Conservation (phyloP, 2,329 filamentous ascomycete species). For the Coniochaeta prunicola region DNA sequence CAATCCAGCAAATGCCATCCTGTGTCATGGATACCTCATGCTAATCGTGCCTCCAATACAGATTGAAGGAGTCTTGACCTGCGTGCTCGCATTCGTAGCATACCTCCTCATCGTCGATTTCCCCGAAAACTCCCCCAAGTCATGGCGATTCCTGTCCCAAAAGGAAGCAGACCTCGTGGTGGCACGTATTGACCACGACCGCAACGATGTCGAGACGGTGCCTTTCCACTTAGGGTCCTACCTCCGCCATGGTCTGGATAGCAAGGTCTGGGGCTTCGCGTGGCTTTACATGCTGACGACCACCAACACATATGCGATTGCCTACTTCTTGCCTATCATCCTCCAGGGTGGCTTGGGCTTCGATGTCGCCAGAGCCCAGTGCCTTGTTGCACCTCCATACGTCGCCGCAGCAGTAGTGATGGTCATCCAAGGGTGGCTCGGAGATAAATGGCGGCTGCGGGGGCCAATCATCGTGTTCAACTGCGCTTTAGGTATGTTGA, state of each 20-base stretch:
- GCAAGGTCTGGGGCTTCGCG: constrained; percentile 33
- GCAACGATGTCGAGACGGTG: constrained; percentile 30
- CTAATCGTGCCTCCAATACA: constrained; percentile 1
- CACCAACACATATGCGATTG: constrained; percentile 51
- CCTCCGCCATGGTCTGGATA: constrained; percentile 22
- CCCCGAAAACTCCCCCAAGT: constrained; percentile 6
- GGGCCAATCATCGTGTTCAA: constrained; percentile 5
- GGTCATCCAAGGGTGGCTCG: background rate
- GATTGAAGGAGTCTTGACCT: constrained; percentile 7
- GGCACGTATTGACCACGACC: constrained; percentile 29
- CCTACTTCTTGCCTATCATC: constrained; percentile 57
- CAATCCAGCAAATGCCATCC: too few relatives aligned
- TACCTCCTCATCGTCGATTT: constrained; percentile 6
- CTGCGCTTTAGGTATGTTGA: constrained; percentile 1
- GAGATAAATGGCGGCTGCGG: constrained; percentile 1
- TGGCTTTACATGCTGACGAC: constrained; percentile 36
- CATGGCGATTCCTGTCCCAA: constrained; percentile 13
- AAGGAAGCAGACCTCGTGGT: constrained; percentile 19
- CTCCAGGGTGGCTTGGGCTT: constrained; percentile 26
- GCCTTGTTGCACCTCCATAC: constrained; percentile 28
- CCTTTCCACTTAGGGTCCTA: constrained; percentile 26
- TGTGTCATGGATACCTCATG: background rate
- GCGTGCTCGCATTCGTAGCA: constrained; percentile 10
- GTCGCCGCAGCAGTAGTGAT: constrained; percentile 18
- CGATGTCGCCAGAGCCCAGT: constrained; percentile 17